Evolutionary conservation across 2,329 filamentous ascomycete species (phyloP), one percentile per base, ranked within the genome.

Genomic region (Aspergillus thermomutatus): DNA sequence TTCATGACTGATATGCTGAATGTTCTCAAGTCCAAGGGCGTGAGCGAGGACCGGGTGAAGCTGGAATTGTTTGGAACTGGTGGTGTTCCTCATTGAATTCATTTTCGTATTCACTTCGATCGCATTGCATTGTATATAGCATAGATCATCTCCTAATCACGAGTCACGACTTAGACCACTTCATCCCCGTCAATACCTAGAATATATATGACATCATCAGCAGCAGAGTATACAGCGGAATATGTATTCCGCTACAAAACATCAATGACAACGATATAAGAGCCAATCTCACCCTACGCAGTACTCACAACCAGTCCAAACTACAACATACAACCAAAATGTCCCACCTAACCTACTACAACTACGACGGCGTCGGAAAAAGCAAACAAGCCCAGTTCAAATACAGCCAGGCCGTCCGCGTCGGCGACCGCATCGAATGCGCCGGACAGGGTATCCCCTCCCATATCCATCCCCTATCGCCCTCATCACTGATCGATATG

Each of bases 11-110:
- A 83, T 45, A 74, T 83, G 21, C 77, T 83, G 59, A 72, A 74
- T 7, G 79, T 76, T 62, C 75, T 91, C 54, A 74, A 79, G 64
- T 73, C 66, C 5, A 72, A 78, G 53, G 87, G 86, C 1, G 85
- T 91, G 1, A 71, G 77, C 1, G 70, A 73, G 19, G 78, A 79
- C 27, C 81, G 83, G 61, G 80, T 89, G 53, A 82, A 85, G 64
- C 78, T 89, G 60, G 88, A 91, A 72, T 71, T 88, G 26, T 90
- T 89, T 63, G 81, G 79, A 21, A 85, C 83, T 1, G 83, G 84
- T 4, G 68, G 68, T 53, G 58, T 70, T 10, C 58, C 64, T 17
- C 45, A 59, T n/a, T 40, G 9, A 43, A 21, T 21, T 37, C 4
- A n/a, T n/a, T 10, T 37, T 21, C 3, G 7, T 23, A 10, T 10